phyloP scores from a whole-genome alignment of 1,284 basidiomycete species.

The Hortiboletus rubellus region DNA sequence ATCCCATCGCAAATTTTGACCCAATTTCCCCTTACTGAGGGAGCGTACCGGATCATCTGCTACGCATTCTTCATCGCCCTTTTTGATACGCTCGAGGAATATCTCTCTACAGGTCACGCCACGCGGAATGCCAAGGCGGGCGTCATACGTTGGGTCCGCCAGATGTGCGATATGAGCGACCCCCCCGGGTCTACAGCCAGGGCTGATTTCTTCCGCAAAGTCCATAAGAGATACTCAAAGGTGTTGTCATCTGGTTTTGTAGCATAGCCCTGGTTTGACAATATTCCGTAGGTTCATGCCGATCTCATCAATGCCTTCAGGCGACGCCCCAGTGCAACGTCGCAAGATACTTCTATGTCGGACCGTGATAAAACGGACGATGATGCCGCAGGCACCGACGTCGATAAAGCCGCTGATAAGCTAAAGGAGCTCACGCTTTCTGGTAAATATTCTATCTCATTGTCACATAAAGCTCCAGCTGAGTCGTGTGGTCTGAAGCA shows the following conservation, averaged over 20 bases:
- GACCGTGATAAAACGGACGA: too few species aligned
- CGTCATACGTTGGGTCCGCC: background rate
- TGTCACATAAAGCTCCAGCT: background rate
- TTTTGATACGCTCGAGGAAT: constrained; percentile 7
- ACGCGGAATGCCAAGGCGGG: background rate
- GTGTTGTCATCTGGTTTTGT: background rate
- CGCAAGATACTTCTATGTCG: too few species aligned
- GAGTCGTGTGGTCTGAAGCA: background rate
- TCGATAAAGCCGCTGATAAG: background rate
- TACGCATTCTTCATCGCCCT: constrained; percentile 14
- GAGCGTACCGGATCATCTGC: background rate
- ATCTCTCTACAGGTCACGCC: background rate
- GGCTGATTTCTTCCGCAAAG: background rate
- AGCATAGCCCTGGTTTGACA: background rate
- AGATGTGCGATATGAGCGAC: constrained; percentile 1
- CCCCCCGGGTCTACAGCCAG: background rate
- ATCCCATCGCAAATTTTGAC: constrained; percentile 16
- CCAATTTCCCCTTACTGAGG: background rate
- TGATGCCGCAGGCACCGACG: background rate
- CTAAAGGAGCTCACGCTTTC: background rate
- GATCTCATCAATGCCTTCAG: background rate
- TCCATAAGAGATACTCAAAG: background rate
- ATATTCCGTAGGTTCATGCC: background rate
- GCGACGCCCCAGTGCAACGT: background rate
- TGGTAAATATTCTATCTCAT: background rate